Evolutionary conservation across 768 basidiomycete species (phyloP), one percentile per base, ranked within the genome.

Genomic region (Collybia nuda): DNA sequence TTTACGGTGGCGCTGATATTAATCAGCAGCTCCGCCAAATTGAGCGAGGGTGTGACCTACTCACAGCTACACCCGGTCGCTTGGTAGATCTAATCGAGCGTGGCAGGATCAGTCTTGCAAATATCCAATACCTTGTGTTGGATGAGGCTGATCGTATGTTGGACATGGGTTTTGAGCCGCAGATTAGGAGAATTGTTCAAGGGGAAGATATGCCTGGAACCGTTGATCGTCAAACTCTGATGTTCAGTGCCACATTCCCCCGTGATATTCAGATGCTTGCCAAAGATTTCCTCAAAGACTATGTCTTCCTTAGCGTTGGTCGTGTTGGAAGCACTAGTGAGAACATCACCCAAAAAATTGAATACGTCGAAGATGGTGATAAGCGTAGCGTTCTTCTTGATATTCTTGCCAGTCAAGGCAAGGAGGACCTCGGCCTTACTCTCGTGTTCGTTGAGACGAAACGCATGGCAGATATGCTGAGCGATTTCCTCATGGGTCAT

Each of bases 161-260:
- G 64, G 97, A 99, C 77, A 99, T 99, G 97, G 97, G 97, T 87
- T 99, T 99, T 79, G 97, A 99, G 72, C 97, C 97, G 49, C 97
- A 98, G 74, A 99, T 99, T 64, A 84, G 97, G 56, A 83, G 93
- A 26, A 99, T 99, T 65, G 97, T 99, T 17, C 92, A 99, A 70
- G 90, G 91, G 59, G 93, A 94, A 63, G 97, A 99, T 67, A 99
- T 99, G 97, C 93, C 97, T n/a, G 88, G 86, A 40, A 84, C 88
- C 12, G 72, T 80, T 22, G 85, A 93, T 11, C 90, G 97, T 55
- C 97, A 98, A 67, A 99, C 97, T 1, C 89, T 99, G 73, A 99
- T 99, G 97, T 99, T 99, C 75, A 93, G 90, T 54, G 97, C 97
- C 40, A 98, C 97, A 38, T 99, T 99, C 86, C 97, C 97, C 43